phyloP scores from a whole-genome alignment of 179 eudicot species.

The Nepenthes alata region DNA sequence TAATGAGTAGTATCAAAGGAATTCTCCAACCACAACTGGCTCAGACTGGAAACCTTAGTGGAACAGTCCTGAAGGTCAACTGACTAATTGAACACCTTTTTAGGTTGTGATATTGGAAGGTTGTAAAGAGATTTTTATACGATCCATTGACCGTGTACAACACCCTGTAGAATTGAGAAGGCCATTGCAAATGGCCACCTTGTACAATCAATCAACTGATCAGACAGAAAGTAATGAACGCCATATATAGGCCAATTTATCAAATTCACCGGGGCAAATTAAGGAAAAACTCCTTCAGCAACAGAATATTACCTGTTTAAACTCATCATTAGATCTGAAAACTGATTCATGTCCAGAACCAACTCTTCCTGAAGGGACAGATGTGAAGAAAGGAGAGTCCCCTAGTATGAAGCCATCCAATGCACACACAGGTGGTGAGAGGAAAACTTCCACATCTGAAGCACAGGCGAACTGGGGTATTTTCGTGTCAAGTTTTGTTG shows the following conservation, averaged over 20 bases:
- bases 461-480: conserved; percentile 97
- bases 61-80: too few relatives aligned
- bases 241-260: neutral
- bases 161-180: too few relatives aligned
- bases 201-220: neutral
- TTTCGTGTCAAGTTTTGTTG: conserved; percentile 93
- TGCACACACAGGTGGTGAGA: conserved; percentile 71
- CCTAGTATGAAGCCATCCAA: conserved; percentile 90
- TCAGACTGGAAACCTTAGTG: too few relatives aligned
- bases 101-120: too few relatives aligned
- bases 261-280: neutral
- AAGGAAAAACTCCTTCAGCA: neutral
- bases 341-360: conserved; percentile 81
- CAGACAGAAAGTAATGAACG: neutral
- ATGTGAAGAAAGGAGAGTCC: conserved; percentile 92
- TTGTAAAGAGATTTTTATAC: too few relatives aligned
- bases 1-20: too few relatives aligned
- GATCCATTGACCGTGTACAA: too few relatives aligned
- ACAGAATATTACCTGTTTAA: conserved; percentile 59
- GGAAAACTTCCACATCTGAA: conserved; percentile 97
- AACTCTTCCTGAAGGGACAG: conserved; percentile 99
- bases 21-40: too few relatives aligned
- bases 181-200: too few relatives aligned
- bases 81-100: too few relatives aligned
- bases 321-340: conserved; percentile 80